Base-by-base conservation (phyloP, 805 yeast species). In the Tetrapisispora pingtungensis region DNA sequence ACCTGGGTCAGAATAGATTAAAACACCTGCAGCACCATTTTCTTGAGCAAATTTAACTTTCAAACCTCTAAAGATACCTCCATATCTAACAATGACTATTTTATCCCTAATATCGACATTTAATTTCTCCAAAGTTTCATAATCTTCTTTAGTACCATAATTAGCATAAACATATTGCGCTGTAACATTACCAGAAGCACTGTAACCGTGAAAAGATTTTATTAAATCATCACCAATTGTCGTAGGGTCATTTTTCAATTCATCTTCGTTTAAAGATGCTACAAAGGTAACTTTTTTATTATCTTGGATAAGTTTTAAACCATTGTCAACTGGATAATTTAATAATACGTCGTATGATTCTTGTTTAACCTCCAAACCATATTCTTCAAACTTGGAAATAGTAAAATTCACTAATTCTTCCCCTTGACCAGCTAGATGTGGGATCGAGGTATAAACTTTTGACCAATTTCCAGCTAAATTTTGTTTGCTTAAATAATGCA, bases 41-140 rank as follows among this genome's bases (percentile, higher is more conserved):
- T 81, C 81, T 62, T 84, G 82, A 14, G 90, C 93, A 59, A 79
- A 78, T 56, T 80, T 77, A 42, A 84, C 84, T 57, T 84, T 84
- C 49, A 83, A 68, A 14, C 93, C 93, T 30, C 93, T 70, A 66
- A 77, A 81, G 13, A 80, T 70, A 7, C 58, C 61, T 40, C 88
- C 89, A 54, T 84, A 83, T 48, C 87, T 71, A 6, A 73, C 78
- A 46, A 84, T 68, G 10, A 79, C 89, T 43, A 84, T 74, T 49
- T 77, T 77, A 18, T 76, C 86, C 28, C 60, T 56, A 32, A 81
- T 56, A 30, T 70, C 66, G 33, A 83, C 74, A 7, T 77, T 78
- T 33, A 67, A 57, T 12, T 59, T 59, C 3, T 57, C 65, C 45
- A 84, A 66, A 4, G 57, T 46, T 22, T 71, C 73, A 46, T 74